Evolutionary conservation across 1,139 yeast species (phyloP), one percentile per base, ranked within the genome.

Genomic region (Sugiyamaella novakii): DNA sequence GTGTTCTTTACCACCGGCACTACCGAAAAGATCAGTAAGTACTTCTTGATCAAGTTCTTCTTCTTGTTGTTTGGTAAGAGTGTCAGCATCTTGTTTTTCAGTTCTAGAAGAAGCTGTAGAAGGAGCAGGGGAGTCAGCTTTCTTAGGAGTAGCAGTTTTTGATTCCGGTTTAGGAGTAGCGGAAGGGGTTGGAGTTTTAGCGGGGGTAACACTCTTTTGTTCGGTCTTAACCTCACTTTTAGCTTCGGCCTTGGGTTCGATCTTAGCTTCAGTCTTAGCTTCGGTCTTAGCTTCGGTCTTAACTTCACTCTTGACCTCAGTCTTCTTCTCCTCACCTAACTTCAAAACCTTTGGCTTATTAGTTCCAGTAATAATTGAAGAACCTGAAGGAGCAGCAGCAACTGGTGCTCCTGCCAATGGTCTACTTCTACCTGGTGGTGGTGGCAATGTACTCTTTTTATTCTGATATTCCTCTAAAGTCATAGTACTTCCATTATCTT

Each of bases 11-110:
- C 63, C 55, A 42, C 62, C 63, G 37, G 56, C 67, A 64, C 95
- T 95, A 54, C 97, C 98, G 66, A 88, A 94, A 84, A 94, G 73
- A 62, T 92, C 98, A 50, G 79, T 83, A 57, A 92, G 87, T 54
- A 89, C 81, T 61, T 85, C 95, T 65, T 87, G 86, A 66, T 92
- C 98, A 55, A 92, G 79, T 64, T 81, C 82, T 30, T 86, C 94
- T 65, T 87, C 96, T 69, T 85, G 94, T 64, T 84, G 89, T 64
- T 80, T 83, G 55, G 72, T 73, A 33, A 84, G 65, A 6, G 81
- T 77, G 46, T 78, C 83, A 6, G 81, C 72, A 29, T 62, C 56
- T 41, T 53, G 47, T 51, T 53, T 60, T 17, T 59, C 58, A n/a
- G 38, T 12, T 21, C 17, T 34, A 21, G 27, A 21, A 3, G 38